Percentiles rank a stretch among this genome's conserved stretches.
These are phyloP conservation scores for Datisca glomerata DNA, from an alignment of 306 rosid species.

Conservation along the genomic window DNA sequence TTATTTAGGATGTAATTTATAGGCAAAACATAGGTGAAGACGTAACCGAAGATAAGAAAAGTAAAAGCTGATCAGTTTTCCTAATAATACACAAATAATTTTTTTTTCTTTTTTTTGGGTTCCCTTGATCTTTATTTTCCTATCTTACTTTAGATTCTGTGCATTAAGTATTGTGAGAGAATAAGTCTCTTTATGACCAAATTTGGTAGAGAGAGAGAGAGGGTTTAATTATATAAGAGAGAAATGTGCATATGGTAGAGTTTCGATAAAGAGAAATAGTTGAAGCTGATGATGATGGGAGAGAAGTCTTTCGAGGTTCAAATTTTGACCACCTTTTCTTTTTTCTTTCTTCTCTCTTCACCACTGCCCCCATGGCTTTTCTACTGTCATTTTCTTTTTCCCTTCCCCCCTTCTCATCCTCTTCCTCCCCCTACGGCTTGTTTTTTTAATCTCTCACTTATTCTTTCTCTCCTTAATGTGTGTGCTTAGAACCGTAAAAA, in stretches of 20 bases:
- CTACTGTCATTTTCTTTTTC: constrained; percentile 60
- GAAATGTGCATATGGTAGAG: constrained; percentile 36
- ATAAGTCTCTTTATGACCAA: background rate
- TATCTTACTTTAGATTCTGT: background rate
- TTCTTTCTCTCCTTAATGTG: too few relatives aligned
- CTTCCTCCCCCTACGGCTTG: constrained; percentile 37
- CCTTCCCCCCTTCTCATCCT: constrained; percentile 15
- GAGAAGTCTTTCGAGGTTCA: constrained; percentile 84
- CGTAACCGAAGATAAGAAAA: too few relatives aligned
- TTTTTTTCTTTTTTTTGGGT: too few relatives aligned
- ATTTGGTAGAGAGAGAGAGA: background rate
- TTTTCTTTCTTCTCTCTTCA: constrained; percentile 22
- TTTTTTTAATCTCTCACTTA: too few relatives aligned
- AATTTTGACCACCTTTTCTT: constrained; percentile 90
- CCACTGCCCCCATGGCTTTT: constrained; percentile 44
- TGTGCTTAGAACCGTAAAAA: too few relatives aligned
- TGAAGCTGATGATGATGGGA: constrained; percentile 81
- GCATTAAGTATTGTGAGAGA: background rate
- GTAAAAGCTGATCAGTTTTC: too few relatives aligned
- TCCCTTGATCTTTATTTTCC: too few relatives aligned
- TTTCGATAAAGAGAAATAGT: constrained; percentile 99
- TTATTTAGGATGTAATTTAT: too few relatives aligned
- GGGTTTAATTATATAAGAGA: background rate
- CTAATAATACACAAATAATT: too few relatives aligned
- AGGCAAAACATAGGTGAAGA: too few relatives aligned